Percentiles rank a stretch among this genome's conserved stretches.
These are phyloP conservation scores for Pelargonium exstipulatum DNA, from an alignment of 441 rosid genomes.

Conservation along the genomic window DNA sequence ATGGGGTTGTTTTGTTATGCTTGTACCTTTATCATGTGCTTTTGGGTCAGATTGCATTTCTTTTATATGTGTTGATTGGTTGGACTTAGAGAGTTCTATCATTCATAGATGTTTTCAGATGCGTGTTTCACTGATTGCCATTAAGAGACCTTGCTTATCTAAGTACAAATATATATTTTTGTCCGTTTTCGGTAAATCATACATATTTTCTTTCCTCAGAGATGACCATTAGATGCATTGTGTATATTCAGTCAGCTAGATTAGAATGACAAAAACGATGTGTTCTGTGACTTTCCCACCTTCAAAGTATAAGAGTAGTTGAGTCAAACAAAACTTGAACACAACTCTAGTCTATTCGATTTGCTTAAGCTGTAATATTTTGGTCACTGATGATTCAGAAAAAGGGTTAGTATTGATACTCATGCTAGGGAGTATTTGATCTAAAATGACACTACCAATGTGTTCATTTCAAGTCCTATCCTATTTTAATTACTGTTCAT, in stretches of 20 bases:
- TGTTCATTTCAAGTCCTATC: no score
- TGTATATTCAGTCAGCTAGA: neutral
- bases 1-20: neutral
- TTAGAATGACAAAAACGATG: neutral
- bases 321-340: neutral
- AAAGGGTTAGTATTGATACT: neutral
- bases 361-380: neutral
- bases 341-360: neutral
- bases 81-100: neutral
- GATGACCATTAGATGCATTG: neutral
- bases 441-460: no score
- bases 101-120: neutral
- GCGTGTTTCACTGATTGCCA: neutral
- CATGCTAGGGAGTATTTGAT: neutral
- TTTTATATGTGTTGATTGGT: neutral
- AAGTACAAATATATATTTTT: neutral
- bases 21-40: neutral
- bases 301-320: constrained; percentile 2
- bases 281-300: neutral
- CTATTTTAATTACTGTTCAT: no score
- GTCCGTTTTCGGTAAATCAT: neutral
- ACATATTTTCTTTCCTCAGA: neutral
- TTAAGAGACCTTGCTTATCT: neutral
- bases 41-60: neutral
- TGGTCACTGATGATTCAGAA: neutral